Evolutionary conservation across 164 flowering plant species (phyloP).

Genomic region (Amborella trichopoda): DNA sequence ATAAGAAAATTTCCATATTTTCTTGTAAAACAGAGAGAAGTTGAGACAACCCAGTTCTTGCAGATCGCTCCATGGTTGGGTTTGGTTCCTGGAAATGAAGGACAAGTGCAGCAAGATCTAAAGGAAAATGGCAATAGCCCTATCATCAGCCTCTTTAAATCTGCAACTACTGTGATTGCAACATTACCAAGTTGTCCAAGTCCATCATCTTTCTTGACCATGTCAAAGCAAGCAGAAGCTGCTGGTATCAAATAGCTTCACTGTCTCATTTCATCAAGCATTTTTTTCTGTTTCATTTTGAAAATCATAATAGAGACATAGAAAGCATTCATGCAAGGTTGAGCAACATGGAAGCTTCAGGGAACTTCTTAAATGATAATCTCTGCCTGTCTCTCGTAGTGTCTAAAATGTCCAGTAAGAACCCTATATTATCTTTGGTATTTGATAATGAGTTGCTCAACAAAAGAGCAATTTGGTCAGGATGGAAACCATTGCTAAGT

Average conservation of each 20-base stretch:
- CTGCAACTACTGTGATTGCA: constrained; percentile 50
- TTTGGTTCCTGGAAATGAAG: constrained; percentile 73
- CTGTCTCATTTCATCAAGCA: too few relatives aligned
- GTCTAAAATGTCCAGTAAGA: too few relatives aligned
- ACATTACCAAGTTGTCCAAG: constrained; percentile 45
- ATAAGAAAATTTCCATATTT: constrained; percentile 3
- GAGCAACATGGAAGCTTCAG: too few relatives aligned
- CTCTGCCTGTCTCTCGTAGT: too few relatives aligned
- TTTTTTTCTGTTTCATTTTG: too few relatives aligned
- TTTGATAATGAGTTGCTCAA: too few relatives aligned
- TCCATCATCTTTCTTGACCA: constrained; percentile 51
- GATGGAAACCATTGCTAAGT: too few relatives aligned
- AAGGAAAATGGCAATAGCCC: constrained; percentile 81
- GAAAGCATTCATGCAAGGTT: too few relatives aligned
- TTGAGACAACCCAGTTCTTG: constrained; percentile 75
- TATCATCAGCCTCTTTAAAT: constrained; percentile 68
- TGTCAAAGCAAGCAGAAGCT: constrained; percentile 98
- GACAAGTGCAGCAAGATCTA: constrained; percentile 44
- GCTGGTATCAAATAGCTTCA: constrained; percentile 46
- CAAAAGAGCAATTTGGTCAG: too few relatives aligned
- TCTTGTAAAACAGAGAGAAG: constrained; percentile 56
- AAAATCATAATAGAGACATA: too few relatives aligned
- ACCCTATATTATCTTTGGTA: too few relatives aligned
- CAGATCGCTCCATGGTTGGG: constrained; percentile 99
- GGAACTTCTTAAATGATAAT: too few relatives aligned